These are phyloP conservation scores for Volvariella surrecta DNA, from an alignment of 1,284 basidiomycete species.

Conservation along the genomic window DNA sequence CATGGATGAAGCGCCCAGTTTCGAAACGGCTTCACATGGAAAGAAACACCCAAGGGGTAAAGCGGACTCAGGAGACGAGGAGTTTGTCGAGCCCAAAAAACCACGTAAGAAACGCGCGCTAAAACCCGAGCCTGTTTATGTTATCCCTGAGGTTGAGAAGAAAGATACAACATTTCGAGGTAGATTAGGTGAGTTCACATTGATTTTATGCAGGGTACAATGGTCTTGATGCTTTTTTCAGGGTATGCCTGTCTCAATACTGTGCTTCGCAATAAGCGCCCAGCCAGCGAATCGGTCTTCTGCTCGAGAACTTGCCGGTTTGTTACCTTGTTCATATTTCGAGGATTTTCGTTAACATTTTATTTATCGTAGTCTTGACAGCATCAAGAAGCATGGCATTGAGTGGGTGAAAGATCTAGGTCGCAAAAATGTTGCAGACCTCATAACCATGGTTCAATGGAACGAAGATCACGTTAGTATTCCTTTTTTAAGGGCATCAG, in stretches of 20 bases:
- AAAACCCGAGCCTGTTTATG: constrained; percentile 51
- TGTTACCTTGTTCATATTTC: constrained; percentile 5
- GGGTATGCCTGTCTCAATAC: constrained; percentile 84
- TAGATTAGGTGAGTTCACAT: constrained; percentile 48
- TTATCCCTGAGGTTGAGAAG: constrained; percentile 60
- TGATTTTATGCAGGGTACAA: constrained; percentile 3
- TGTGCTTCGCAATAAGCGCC: constrained; percentile 63
- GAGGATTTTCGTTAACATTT: neutral
- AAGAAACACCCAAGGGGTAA: constrained; percentile 3
- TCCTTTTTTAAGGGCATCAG: neutral
- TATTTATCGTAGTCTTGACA: constrained; percentile 48
- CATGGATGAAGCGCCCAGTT: too few species aligned
- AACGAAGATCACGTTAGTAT: constrained; percentile 64
- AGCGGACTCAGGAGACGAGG: neutral
- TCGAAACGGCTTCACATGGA: too few species aligned
- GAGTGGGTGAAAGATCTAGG: constrained; percentile 77
- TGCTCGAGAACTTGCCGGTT: constrained; percentile 66
- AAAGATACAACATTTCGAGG: constrained; percentile 66
- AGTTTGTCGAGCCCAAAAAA: constrained; percentile 6
- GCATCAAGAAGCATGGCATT: constrained; percentile 75
- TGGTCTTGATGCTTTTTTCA: constrained; percentile 8
- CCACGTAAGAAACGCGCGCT: constrained; percentile 32
- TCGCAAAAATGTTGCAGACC: constrained; percentile 65
- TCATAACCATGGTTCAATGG: constrained; percentile 74
- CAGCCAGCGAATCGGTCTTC: constrained; percentile 55